Evolutionary conservation across 352 stramenopile species (phyloP).

Genomic region (Globisporangium abappressorium): DNA sequence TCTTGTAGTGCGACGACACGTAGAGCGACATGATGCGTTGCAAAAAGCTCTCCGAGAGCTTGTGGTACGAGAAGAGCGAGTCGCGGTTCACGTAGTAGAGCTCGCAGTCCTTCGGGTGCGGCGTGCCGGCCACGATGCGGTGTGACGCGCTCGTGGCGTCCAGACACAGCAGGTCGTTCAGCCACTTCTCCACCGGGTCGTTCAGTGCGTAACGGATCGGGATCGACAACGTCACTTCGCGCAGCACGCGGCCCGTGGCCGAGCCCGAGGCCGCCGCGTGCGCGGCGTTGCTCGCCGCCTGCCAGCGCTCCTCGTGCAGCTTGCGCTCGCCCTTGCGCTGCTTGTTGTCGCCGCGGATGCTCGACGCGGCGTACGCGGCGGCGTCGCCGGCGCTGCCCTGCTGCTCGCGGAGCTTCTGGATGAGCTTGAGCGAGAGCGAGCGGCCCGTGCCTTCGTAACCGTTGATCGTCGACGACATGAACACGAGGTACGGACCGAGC

Average conservation of each 20-base stretch:
- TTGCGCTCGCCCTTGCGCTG: slow-evolving; percentile 95
- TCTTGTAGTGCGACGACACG: slow-evolving; percentile 99
- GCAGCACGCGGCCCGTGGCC: slow-evolving; percentile 76
- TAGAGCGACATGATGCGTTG: slow-evolving; percentile 95
- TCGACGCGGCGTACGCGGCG: slow-evolving; percentile 48
- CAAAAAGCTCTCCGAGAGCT: slow-evolving; percentile 95
- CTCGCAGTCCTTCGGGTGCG: slow-evolving; percentile 95
- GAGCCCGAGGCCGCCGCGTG: slow-evolving; percentile 47
- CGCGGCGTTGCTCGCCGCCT: slow-evolving; percentile 87
- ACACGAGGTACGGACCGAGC: slow-evolving; percentile 96
- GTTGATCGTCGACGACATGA: slow-evolving; percentile 99
- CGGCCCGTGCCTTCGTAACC: slow-evolving; percentile 99
- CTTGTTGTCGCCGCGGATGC: slow-evolving; percentile 88
- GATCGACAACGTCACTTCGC: slow-evolving; percentile 95
- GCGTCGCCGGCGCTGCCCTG: slow-evolving; percentile 80
- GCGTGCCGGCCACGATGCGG: slow-evolving; percentile 91
- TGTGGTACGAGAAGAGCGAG: slow-evolving; percentile 99
- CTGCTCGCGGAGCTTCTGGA: slow-evolving; percentile 96
- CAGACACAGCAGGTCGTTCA: slow-evolving; percentile 97
- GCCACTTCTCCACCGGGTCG: slow-evolving; percentile 97
- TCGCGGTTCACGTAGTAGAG: slow-evolving; percentile 99
- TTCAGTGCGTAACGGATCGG: slow-evolving; percentile 97
- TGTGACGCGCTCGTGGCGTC: slow-evolving; percentile 85
- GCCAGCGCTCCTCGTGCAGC: slow-evolving; percentile 96
- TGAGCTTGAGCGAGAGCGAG: slow-evolving; percentile 98